Evolutionary conservation across 352 stramenopile species (phyloP).

Genomic region (Globisporangium radiosum): DNA sequence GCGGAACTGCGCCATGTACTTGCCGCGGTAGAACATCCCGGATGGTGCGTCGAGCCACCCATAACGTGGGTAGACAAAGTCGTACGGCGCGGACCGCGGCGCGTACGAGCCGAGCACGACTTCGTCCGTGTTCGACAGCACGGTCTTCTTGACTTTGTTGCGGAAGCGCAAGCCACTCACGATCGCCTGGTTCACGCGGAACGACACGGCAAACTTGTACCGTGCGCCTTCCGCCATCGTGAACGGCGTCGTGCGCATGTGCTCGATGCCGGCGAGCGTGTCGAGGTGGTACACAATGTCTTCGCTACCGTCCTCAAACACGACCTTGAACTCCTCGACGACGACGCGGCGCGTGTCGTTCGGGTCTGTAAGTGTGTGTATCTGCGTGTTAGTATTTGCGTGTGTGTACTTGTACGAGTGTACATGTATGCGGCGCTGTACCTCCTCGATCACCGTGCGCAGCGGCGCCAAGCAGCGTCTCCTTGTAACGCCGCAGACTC

Average conservation of each 20-base stretch:
- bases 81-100: constrained; percentile 59
- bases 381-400: background rate
- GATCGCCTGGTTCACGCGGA: constrained; percentile 82
- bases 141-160: constrained; percentile 84
- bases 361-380: constrained; percentile 25
- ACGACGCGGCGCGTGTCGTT: constrained; percentile 65
- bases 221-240: constrained; percentile 62
- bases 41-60: constrained; percentile 81
- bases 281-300: constrained; percentile 72
- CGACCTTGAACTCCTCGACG: constrained; percentile 81
- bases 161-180: constrained; percentile 79
- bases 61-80: constrained; percentile 75
- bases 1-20: constrained; percentile 76
- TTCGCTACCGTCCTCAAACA: constrained; percentile 65
- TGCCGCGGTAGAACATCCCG: constrained; percentile 83
- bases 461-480: constrained; percentile 69
- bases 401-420: background rate
- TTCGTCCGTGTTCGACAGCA: constrained; percentile 67
- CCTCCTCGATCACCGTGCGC: constrained; percentile 76
- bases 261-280: constrained; percentile 54
- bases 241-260: constrained; percentile 73
- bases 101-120: constrained; percentile 84
- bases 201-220: constrained; percentile 83
- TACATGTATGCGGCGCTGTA: constrained; percentile 8
- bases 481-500: constrained; percentile 81